A percentile compares a stretch with the other conserved stretches of the same genome.
Evolutionary conservation across 2,329 filamentous ascomycete species (phyloP).

Genomic region (Sporothrix schenckii): DNA sequence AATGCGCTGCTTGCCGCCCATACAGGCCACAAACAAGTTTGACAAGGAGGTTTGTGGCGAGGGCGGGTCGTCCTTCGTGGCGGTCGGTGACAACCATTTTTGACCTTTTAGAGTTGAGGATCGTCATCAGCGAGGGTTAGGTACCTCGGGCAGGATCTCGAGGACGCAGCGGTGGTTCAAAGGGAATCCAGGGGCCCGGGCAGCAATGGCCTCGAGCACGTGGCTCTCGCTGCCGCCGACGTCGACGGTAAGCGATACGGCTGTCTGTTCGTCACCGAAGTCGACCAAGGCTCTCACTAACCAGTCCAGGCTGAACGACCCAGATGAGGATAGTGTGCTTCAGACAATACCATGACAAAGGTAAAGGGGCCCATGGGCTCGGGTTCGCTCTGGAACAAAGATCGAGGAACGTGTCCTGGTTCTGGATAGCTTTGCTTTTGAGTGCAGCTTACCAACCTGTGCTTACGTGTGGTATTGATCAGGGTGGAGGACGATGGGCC

Average conservation of each 20-base stretch:
- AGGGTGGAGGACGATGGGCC: neutral
- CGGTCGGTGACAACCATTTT: neutral
- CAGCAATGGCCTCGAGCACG: slow-evolving; percentile 38
- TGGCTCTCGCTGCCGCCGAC: slow-evolving; percentile 45
- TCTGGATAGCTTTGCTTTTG: slow-evolving; percentile 27
- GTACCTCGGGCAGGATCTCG: slow-evolving; percentile 42
- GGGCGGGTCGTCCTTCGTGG: slow-evolving; percentile 18
- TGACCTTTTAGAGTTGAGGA: neutral
- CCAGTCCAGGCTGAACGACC: slow-evolving; percentile 43
- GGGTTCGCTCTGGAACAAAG: slow-evolving; percentile 37
- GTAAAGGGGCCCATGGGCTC: slow-evolving; percentile 40
- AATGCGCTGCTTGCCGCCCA: slow-evolving; percentile 40
- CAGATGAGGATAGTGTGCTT: slow-evolving; percentile 38
- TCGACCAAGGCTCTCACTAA: slow-evolving; percentile 30
- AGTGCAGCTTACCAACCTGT: slow-evolving; percentile 25
- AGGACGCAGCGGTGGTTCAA: slow-evolving; percentile 40
- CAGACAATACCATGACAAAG: slow-evolving; percentile 39
- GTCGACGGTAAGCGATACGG: slow-evolving; percentile 42
- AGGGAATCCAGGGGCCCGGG: slow-evolving; percentile 39
- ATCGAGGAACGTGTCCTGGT: slow-evolving; percentile 33
- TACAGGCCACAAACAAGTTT: slow-evolving; percentile 37
- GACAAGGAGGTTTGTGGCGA: slow-evolving; percentile 31
- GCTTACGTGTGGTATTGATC: slow-evolving; percentile 2
- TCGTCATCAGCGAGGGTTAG: slow-evolving; percentile 19
- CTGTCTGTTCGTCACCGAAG: neutral